Base-by-base conservation (phyloP, 352 stramenopile genomes). In the Globisporangium paroecandrum region DNA sequence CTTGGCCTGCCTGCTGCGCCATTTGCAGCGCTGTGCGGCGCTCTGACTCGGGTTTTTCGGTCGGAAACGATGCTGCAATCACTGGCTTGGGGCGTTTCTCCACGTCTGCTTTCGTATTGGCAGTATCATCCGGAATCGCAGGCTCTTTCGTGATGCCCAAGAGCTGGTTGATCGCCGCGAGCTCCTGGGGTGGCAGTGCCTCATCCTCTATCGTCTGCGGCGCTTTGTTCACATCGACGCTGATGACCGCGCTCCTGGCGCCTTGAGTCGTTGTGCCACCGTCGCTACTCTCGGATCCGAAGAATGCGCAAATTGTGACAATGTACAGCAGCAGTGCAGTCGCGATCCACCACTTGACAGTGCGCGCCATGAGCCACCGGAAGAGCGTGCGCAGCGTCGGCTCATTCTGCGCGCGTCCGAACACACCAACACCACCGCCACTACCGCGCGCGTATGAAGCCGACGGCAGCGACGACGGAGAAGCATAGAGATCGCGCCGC, bases 121-220 rank as follows among this genome's bases (percentile, higher is more conserved):
- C 13, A 20, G 7, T 27, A 9, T 5, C 43, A 29, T 56, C 27
- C 29, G 47, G 4, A 10, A 6, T 29, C 29, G 61, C 29, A 34
- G 47, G 29, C 3, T 59, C 10, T 22, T 36, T 62, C 13, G 61
- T 59, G 54, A 69, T 63, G 2, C 41, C 54, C 34, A 69, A 18
- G 7, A 69, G 46, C 27, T 62, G 54, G 63, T 58, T 69, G 41
- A 69, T 69, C 43, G 63, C 63, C 20, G 63, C 63, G 55, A 63
- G 20, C 56, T 69, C 63, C 32, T 69, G 36, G 0, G 63, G 53
- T 5, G 54, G 24, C 20, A 62, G 38, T 27, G 53, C 5, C 29
- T 24, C 54, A 3, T 15, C 25, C 12, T 65, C 56, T 32, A 57
- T 32, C 20, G 27, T 27, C 36, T n/a, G 22, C 20, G 32, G 32